These are phyloP conservation scores for Hypoxylon sp. DNA, from an alignment of 2,329 filamentous ascomycete species.

Conservation along the genomic window DNA sequence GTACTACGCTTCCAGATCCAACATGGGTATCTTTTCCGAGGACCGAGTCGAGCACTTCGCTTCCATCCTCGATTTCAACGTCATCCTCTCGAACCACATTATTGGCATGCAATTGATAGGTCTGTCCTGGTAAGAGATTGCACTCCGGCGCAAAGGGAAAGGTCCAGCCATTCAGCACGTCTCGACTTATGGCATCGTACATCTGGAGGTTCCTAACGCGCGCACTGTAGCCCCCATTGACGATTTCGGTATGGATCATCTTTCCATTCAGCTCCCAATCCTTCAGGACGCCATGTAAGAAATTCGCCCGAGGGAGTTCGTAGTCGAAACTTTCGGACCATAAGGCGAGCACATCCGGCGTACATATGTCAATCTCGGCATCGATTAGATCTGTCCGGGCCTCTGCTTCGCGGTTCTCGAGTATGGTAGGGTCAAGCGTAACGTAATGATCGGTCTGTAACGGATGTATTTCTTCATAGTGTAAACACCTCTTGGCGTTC, in stretches of 20 bases:
- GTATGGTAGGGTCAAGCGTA: constrained; percentile 82
- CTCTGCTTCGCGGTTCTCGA: constrained; percentile 82
- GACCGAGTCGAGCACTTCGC: constrained; percentile 78
- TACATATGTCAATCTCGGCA: constrained; percentile 96
- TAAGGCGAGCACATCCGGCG: constrained; percentile 91
- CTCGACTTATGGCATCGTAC: constrained; percentile 90
- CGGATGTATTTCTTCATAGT: constrained; percentile 92
- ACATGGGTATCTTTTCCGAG: constrained; percentile 83
- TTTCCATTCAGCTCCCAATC: constrained; percentile 98
- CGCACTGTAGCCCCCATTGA: constrained; percentile 86
- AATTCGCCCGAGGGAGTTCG: constrained; percentile 88
- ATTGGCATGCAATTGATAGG: constrained; percentile 78
- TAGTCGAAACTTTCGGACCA: constrained; percentile 99
- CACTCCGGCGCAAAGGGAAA: constrained; percentile 92
- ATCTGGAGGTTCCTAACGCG: constrained; percentile 87
- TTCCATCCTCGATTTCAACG: constrained; percentile 80
- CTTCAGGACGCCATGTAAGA: constrained; percentile 92
- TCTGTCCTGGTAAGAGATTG: constrained; percentile 84
- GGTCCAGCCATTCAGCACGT: constrained; percentile 89
- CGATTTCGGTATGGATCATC: constrained; percentile 92
- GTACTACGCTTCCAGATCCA: constrained; percentile 78
- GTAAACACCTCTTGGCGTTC: constrained; percentile 83
- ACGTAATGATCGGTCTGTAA: constrained; percentile 75
- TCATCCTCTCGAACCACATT: constrained; percentile 84
- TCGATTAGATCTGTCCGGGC: constrained; percentile 91